These are phyloP conservation scores for Cladosporium sp. DNA, from an alignment of 2,329 filamentous ascomycete genomes.

Conservation along the genomic window DNA sequence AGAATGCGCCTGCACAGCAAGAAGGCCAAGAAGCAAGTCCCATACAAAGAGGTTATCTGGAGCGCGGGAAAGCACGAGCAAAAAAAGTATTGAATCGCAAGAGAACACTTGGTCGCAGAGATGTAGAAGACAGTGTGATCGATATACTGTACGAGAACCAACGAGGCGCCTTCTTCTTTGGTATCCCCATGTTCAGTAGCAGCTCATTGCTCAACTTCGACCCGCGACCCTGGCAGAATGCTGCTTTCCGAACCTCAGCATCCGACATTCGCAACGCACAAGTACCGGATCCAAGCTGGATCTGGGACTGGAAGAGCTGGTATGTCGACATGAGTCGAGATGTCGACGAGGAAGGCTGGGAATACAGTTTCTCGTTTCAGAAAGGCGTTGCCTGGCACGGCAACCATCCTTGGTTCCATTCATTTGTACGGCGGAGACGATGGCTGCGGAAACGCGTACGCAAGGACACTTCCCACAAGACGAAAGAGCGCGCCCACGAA, in stretches of 20 bases:
- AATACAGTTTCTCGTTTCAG: conserved; percentile 86
- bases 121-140: conserved; percentile 57
- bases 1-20: conserved; percentile 24
- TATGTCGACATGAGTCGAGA: conserved; percentile 78
- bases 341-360: conserved; percentile 90
- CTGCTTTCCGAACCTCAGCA: conserved; percentile 56
- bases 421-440: conserved; percentile 84
- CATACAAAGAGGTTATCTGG: conserved; percentile 32
- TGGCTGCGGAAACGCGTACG: conserved; percentile 84
- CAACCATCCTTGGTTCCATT: conserved; percentile 87
- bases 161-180: conserved; percentile 85
- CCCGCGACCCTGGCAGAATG: conserved; percentile 79
- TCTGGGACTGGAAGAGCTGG: conserved; percentile 77
- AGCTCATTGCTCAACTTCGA: conserved; percentile 85
- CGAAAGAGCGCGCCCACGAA: conserved; percentile 61
- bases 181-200: conserved; percentile 83
- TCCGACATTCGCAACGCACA: conserved; percentile 83
- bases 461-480: conserved; percentile 49
- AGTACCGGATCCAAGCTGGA: conserved; percentile 91
- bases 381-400: conserved; percentile 72
- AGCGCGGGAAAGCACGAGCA: conserved; percentile 34
- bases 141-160: conserved; percentile 97
- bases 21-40: conserved; percentile 26
- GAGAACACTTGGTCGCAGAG: conserved; percentile 33
- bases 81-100: conserved; percentile 38